Conservation (phyloP, 2,329 filamentous ascomycete genomes). For the Cyclaneusma minus region DNA sequence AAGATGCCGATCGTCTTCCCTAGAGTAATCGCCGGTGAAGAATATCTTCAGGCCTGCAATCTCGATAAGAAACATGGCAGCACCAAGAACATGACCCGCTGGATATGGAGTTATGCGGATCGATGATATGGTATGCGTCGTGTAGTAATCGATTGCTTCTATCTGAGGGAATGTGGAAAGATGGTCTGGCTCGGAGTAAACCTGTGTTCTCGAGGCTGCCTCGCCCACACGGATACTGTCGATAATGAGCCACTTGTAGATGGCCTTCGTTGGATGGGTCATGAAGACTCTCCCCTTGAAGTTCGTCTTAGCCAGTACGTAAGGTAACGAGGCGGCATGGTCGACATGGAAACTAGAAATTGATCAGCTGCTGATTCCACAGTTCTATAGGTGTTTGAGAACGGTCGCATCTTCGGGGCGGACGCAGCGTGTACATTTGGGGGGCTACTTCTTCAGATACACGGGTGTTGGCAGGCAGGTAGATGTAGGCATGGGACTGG, state of each 20-base stretch:
- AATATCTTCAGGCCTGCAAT: slow-evolving; percentile 94
- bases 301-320: slow-evolving; percentile 94
- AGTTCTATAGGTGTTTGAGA: slow-evolving; percentile 1
- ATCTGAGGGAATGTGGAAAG: slow-evolving; percentile 86
- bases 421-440: too few species aligned
- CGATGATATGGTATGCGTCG: slow-evolving; percentile 90
- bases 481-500: too few species aligned
- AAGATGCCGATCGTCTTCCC: slow-evolving; percentile 88
- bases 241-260: slow-evolving; percentile 99
- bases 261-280: slow-evolving; percentile 98
- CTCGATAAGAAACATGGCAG: slow-evolving; percentile 95
- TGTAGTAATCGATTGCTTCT: slow-evolving; percentile 96
- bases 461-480: too few species aligned
- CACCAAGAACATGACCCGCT: slow-evolving; percentile 92
- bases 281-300: slow-evolving; percentile 96
- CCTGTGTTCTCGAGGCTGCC: slow-evolving; percentile 47
- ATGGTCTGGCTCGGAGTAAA: slow-evolving; percentile 94
- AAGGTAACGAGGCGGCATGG: slow-evolving; percentile 95
- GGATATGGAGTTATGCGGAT: slow-evolving; percentile 96
- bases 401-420: slow-evolving; percentile 1
- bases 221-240: slow-evolving; percentile 86
- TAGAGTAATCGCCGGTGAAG: slow-evolving; percentile 94
- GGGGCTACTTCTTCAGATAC: too few species aligned
- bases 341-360: slow-evolving; percentile 84
- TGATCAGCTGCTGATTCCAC: slow-evolving; percentile 8